phyloP scores from a whole-genome alignment of 2,329 filamentous ascomycete genomes.

The Claviceps sorghi region DNA sequence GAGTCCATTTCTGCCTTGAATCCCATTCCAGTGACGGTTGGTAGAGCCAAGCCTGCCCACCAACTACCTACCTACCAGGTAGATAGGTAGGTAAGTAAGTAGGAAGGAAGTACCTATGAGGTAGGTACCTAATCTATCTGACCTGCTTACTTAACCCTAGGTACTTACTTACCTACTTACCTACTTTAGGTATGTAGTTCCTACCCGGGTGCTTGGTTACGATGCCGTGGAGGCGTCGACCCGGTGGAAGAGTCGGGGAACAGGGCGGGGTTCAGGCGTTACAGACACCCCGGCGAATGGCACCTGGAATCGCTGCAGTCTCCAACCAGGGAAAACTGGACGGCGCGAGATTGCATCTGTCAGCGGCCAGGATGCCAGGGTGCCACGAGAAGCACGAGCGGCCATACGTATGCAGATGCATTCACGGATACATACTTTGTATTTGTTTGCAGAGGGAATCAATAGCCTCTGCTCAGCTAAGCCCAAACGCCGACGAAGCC shows the following conservation, averaged over 20 bases:
- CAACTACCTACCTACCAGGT: no score
- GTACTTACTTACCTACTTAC: no score
- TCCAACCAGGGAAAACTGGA: neutral
- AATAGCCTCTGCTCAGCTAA: neutral
- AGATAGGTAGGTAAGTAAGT: no score
- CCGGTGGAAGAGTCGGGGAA: neutral
- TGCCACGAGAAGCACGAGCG: neutral
- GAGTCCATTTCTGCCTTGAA: neutral
- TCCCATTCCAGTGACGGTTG: neutral
- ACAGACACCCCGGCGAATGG: neutral
- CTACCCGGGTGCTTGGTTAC: neutral
- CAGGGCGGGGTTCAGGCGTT: neutral
- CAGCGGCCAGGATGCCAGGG: neutral
- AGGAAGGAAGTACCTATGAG: no score
- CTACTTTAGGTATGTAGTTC: no score
- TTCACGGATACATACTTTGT: no score
- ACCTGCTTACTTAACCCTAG: no score
- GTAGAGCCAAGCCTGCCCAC: neutral
- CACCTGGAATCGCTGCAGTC: neutral
- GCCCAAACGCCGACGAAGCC: no score
- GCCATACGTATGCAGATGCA: no score
- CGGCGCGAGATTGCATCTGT: neutral
- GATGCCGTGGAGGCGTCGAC: neutral
- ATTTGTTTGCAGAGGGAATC: no score
- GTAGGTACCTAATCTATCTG: no score